Base-by-base conservation (phyloP, 352 stramenopile genomes). In the Pelagophyceae sp. region DNA sequence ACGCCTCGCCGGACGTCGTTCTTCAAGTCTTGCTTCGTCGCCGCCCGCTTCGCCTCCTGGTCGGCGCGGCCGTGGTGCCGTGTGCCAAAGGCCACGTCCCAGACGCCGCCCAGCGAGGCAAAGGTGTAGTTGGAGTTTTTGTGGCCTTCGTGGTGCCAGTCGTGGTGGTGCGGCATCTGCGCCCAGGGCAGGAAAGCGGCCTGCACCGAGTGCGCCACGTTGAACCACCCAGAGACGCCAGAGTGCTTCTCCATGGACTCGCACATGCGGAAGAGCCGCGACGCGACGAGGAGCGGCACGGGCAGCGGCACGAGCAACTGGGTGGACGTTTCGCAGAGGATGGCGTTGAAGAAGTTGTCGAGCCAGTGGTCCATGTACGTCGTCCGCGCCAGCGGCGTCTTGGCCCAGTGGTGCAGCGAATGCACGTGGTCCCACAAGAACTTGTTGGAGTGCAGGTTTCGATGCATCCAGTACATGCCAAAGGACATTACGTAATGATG, bases 311-410 rank as follows among this genome's bases (percentile, higher is more conserved):
- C 75, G 15, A 82, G n/a, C 50, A 82, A 72, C 33, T 72, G 75
- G 29, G 78, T 58, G 33, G 27, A 61, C 25, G 76, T 38, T n/a
- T 82, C 75, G 63, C 54, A 77, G 15, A 82, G 51, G 54, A 82
- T 40, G 25, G 75, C 75, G 77, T 79, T 80, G 54, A 27, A 29
- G 51, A 80, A 80, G 67, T 82, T 82, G 72, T 82, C 78, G 27
- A 72, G 29, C 78, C 78, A 82, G 64, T 82, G 78, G 72, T 82
- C 78, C 70, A 78, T 75, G 64, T 82, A 82, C n/a, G 78, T 82
- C 60, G 78, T 77, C 32, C 78, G 25, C 38, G 45, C 71, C 27
- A 82, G 67, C 17, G 78, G 78, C 37, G 78, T 77, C 72, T 82
- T 82, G 3, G 78, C 75, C 40, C 50, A 81, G 61, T 82, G 78